These are phyloP conservation scores for Ascochyta koolunga DNA, from an alignment of 2,329 filamentous ascomycete genomes.

Conservation along the genomic window DNA sequence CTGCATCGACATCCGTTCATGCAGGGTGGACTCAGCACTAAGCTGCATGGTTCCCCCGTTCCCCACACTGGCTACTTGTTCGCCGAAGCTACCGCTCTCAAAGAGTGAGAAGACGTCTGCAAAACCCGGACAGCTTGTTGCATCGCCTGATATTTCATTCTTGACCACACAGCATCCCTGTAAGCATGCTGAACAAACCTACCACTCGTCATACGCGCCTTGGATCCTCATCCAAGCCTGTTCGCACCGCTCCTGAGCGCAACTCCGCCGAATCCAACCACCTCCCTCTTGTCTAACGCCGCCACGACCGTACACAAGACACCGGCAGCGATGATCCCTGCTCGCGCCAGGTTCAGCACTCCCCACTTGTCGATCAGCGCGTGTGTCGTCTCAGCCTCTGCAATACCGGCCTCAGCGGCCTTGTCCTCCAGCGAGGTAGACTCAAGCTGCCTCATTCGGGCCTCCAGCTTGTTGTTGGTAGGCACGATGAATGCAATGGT, in stretches of 20 bases:
- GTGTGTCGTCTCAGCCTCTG: constrained; percentile 55
- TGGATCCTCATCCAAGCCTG: constrained; percentile 11
- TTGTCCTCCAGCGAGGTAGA: constrained; percentile 45
- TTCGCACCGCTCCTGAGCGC: constrained; percentile 17
- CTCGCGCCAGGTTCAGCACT: constrained; percentile 57
- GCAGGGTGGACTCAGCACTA: not conserved
- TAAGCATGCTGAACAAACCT: too few species aligned
- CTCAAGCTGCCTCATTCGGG: constrained; percentile 51
- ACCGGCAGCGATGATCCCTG: constrained; percentile 41
- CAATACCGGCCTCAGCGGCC: constrained; percentile 44
- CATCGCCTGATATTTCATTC: too few species aligned
- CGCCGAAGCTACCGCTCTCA: too few species aligned
- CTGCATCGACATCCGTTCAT: too few species aligned
- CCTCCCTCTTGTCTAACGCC: constrained; percentile 34
- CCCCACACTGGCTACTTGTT: too few species aligned
- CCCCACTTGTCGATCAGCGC: constrained; percentile 63
- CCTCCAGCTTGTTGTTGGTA: constrained; percentile 57
- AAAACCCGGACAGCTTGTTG: too few species aligned
- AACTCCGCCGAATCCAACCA: constrained; percentile 31
- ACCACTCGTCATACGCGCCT: too few species aligned
- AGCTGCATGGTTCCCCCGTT: too few species aligned
- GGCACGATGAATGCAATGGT: constrained; percentile 55
- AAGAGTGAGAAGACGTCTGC: too few species aligned
- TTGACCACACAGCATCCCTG: too few species aligned
- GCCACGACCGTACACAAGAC: constrained; percentile 34